phyloP scores from a whole-genome alignment of 2,329 filamentous ascomycete species.

The Penicillium sp. region DNA sequence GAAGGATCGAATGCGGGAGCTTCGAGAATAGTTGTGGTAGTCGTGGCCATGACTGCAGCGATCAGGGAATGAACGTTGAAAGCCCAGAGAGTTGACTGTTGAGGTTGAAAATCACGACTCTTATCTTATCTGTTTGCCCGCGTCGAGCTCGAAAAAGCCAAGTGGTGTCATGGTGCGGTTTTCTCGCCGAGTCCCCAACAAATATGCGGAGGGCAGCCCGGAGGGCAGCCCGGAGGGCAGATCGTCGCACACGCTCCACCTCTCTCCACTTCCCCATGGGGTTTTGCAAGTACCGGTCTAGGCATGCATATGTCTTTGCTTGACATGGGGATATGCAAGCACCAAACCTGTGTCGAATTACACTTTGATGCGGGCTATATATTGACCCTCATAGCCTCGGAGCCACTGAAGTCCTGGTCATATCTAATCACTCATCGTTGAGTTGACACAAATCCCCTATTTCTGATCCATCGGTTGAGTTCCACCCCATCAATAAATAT shows the following conservation, averaged over 20 bases:
- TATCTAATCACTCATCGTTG: background rate
- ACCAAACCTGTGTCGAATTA: background rate
- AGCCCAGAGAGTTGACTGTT: background rate
- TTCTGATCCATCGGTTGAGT: background rate
- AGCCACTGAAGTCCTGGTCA: background rate
- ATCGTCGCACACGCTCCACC: background rate
- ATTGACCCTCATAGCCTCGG: background rate
- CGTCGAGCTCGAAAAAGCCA: background rate
- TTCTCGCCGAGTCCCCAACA: conserved; percentile 6
- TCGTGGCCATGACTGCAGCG: conserved; percentile 6
- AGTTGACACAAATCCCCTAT: background rate
- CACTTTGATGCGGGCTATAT: background rate
- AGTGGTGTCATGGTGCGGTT: conserved; percentile 3
- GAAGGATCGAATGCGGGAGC: conserved; percentile 3
- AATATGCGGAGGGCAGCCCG: conserved; percentile 10
- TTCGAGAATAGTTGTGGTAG: background rate
- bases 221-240: conserved; percentile 9
- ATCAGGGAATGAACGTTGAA: background rate
- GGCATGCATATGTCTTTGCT: background rate
- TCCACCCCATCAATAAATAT: conserved; percentile 20
- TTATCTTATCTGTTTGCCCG: conserved; percentile 11
- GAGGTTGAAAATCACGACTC: background rate
- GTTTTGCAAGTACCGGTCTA: conserved; percentile 3
- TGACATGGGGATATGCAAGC: background rate
- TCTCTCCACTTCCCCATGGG: conserved; percentile 22